Evolutionary conservation across 2,329 filamentous ascomycete genomes (phyloP), one percentile per base, ranked within the genome.

Genomic region (Ophiostoma novo-ulmi): DNA sequence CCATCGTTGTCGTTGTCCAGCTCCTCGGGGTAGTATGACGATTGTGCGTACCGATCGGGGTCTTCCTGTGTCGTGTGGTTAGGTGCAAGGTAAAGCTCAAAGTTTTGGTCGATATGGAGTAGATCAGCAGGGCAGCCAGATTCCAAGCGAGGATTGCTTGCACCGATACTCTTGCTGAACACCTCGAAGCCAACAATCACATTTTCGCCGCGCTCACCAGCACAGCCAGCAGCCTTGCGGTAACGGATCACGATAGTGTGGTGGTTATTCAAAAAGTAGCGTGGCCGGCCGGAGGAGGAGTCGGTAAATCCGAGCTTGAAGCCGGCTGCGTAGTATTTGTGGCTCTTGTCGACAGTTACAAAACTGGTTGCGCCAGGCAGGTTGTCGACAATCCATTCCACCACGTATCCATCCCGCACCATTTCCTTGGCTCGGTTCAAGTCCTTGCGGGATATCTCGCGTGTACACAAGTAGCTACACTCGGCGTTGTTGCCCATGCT

Each of bases 371-470:
- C 93, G 7, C 93, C 93, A 1, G 93, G 93, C 11, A 97, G 84
- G 76, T 97, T 97, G 79, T 97, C 93, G 74, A 95, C 91, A 75
- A 97, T 96, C 93, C 93, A 97, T 79, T 97, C 93, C 1, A 89
- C 89, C n/a, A 95, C 88, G 78, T 95, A 96, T 48, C 91, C 91
- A 69, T 93, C 87, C 72, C 85, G 86, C 55, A 97, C 89, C 76
- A 97, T 81, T 73, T 93, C 84, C 75, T 86, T 87, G 5, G 91
- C 90, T 77, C 88, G 86, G 75, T 85, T 84, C 71, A 96, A 79
- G 66, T 89, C 90, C 65, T 83, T 82, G 55, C 87, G 84, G 73
- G 86, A 85, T 20, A 95, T 82, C 70, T 89, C 84, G 68, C 85
- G 85, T 52, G 85, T 90, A 80, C 93, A 95, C 13, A 97, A 85